Conservation (phyloP, 495 filamentous ascomycete species). For the Bacidia gigantensis region DNA sequence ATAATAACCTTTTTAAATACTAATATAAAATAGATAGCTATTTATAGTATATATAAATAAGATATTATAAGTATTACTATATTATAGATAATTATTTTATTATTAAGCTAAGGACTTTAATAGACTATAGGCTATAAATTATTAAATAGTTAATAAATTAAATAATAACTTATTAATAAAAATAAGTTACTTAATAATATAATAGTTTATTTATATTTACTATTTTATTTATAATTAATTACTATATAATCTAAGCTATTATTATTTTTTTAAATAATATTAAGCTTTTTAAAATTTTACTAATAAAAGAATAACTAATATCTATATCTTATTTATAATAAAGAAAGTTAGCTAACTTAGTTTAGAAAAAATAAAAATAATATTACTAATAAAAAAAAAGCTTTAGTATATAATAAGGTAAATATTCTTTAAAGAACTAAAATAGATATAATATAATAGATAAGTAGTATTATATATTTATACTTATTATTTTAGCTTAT, state of each 20-base stretch:
- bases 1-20: conserved; percentile 1
- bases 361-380: background rate
- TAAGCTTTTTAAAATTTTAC: background rate
- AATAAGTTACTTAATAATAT: conserved; percentile 3
- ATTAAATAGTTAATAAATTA: conserved; percentile 2
- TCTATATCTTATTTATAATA: conserved; percentile 2
- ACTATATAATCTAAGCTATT: background rate
- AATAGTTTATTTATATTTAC: background rate
- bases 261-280: background rate
- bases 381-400: background rate
- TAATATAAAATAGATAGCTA: conserved; percentile 4
- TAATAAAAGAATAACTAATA: conserved; percentile 1
- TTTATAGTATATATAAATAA: conserved; percentile 2
- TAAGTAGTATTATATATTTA: background rate
- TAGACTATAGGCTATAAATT: background rate
- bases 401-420: background rate
- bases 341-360: background rate
- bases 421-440: background rate
- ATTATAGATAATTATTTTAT: background rate
- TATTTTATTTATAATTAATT: background rate
- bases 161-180: conserved; percentile 10
- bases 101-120: conserved; percentile 2
- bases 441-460: background rate
- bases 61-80: background rate
- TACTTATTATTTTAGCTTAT: background rate